Evolutionary conservation across 176 grass and related monocot species (phyloP), one percentile per base, ranked within the genome.

Genomic region (Themeda triandra): DNA sequence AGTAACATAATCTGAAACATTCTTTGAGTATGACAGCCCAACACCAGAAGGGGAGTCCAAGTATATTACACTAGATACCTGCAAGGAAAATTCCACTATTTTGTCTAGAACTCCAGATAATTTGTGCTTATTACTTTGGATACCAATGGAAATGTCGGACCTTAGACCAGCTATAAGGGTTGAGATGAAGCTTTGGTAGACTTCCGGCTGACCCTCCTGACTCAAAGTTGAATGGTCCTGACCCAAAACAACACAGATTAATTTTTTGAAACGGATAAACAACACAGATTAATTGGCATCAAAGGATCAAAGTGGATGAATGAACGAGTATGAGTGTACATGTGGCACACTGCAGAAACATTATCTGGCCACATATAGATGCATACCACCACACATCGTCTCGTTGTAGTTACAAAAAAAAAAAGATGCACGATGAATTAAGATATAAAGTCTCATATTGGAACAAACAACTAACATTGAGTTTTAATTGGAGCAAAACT

Each of bases 31-130:
- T 23, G 96, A 98, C 37, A 98, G 35, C 10, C 96, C 96, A 66
- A 98, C 96, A 44, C 96, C 96, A 54, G 89, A 93, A 23, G 96
- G 96, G 36, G 96, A 98, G 73, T 98, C 96, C 92, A 98, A 86
- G 89, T 98, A 98, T 71, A 98, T 88, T 24, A 98, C 85, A 83
- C 81, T 98, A 21, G 96, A 93, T 48, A 98, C 96, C 96, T 98
- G 10, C 53, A 31, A 14, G 35, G 6, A 73, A 27, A 58, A n/a
- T 1, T 35, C 27, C 15, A 44, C 14, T 29, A 36, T 30, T 63
- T 39, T 33, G 63, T 62, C 46, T 6, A 46, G 31, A 83, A 15
- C 5, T 83, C 23, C 14, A 87, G 25, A 89, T 65, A 48, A 19
- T 28, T 40, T 69, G 11, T 66, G 32, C 4, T 30, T 31, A 60